These are phyloP conservation scores for Ustilago nuda DNA, from an alignment of 1,284 basidiomycete genomes.

Conservation along the genomic window DNA sequence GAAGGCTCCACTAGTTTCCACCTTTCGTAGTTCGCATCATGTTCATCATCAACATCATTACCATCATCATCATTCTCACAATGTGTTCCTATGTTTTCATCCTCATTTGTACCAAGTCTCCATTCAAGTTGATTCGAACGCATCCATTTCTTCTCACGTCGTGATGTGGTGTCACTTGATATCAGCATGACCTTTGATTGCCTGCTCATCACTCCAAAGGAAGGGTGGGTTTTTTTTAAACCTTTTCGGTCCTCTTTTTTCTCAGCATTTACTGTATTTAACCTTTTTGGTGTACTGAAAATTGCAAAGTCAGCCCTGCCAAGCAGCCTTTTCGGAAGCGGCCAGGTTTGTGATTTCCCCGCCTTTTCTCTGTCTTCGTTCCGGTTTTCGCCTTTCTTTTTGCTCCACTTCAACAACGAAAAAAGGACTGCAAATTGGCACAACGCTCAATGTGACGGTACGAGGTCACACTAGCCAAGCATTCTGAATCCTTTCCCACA, in stretches of 20 bases:
- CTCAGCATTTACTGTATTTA: neutral
- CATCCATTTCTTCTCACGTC: neutral
- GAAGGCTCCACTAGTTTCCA: slow-evolving; percentile 67
- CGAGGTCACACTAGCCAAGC: slow-evolving; percentile 2
- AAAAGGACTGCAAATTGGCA: slow-evolving; percentile 2
- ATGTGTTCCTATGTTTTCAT: slow-evolving; percentile 55
- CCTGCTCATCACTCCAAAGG: no score
- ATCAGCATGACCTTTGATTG: no score
- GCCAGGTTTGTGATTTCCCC: neutral
- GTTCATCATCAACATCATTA: neutral
- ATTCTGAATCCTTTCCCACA: neutral
- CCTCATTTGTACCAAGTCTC: slow-evolving; percentile 8
- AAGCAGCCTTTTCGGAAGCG: slow-evolving; percentile 1
- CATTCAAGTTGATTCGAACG: neutral
- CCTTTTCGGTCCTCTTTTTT: neutral
- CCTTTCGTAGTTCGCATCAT: slow-evolving; percentile 49
- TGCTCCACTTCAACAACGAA: slow-evolving; percentile 6
- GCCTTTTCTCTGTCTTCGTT: slow-evolving; percentile 2
- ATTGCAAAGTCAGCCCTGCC: neutral
- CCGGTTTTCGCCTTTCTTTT: slow-evolving; percentile 5
- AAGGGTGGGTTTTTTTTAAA: no score
- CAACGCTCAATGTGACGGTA: neutral
- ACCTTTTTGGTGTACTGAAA: neutral
- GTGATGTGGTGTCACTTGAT: neutral
- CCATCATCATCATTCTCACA: neutral